Evolutionary conservation across 495 filamentous ascomycete genomes (phyloP).

Genomic region (Copromyces sp.): DNA sequence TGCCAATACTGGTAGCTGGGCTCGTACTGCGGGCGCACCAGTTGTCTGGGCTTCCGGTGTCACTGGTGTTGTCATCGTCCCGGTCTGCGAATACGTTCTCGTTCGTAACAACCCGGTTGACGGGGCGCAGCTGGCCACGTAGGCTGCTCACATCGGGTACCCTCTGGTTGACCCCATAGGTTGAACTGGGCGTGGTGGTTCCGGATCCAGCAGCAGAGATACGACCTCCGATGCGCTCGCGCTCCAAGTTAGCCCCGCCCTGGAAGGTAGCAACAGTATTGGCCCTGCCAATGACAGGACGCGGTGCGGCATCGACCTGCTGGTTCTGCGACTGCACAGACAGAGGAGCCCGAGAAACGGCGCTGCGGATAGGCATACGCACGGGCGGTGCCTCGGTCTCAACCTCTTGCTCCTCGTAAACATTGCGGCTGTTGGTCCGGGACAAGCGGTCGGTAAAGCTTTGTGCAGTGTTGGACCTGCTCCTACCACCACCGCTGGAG

Average conservation of each 20-base stretch:
- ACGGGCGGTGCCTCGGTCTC: conserved; percentile 26
- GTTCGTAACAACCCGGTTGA: conserved; percentile 28
- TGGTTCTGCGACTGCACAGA: neutral
- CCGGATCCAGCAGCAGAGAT: conserved; percentile 9
- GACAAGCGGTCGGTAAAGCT: conserved; percentile 33
- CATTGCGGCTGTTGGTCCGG: conserved; percentile 25
- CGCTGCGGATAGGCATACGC: conserved; percentile 55
- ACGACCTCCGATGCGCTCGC: conserved; percentile 10
- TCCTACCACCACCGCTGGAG: conserved; percentile 15
- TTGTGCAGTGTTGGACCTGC: conserved; percentile 37
- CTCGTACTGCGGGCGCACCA: conserved; percentile 49
- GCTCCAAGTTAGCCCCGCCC: conserved; percentile 4
- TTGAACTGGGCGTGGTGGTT: conserved; percentile 16
- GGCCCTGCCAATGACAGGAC: conserved; percentile 4
- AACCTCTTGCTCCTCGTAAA: conserved; percentile 26
- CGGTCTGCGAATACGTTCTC: conserved; percentile 55
- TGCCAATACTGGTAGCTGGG: conserved; percentile 53
- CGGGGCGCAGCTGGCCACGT: conserved; percentile 32
- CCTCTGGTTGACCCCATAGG: conserved; percentile 18
- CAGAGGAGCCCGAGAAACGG: conserved; percentile 37
- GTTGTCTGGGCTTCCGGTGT: conserved; percentile 45
- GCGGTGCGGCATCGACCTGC: neutral
- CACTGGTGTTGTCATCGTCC: conserved; percentile 49
- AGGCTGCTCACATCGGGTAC: conserved; percentile 24
- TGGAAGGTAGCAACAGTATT: conserved; percentile 16